Evolutionary conservation across 2,329 filamentous ascomycete genomes (phyloP), one percentile per base, ranked within the genome.

Genomic region (Exophiala xenobiotica): DNA sequence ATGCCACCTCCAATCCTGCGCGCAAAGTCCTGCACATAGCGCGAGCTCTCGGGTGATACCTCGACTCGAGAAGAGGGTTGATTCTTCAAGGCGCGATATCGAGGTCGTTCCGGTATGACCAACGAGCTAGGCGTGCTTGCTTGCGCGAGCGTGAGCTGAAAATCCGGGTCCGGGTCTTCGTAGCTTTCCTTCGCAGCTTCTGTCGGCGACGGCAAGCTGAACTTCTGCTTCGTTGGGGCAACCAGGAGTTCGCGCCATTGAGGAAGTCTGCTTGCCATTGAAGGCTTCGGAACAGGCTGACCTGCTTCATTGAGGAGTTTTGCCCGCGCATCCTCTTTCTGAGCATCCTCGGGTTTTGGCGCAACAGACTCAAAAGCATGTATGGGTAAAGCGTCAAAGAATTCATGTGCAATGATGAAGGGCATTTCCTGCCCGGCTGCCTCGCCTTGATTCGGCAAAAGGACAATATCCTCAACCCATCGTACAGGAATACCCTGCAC

Each of bases 381-480:
- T 61, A 99, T 96, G 26, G 93, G 93, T 0, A 99, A 83, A 2
- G 93, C 93, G 63, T 99, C 93, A 73, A 99, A 99, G 77, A 99
- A 97, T 68, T 99, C 93, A 68, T 99, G 93, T 3, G 93, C 93
- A 42, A 97, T 82, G 54, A 99, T 95, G 69, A 97, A 95, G 1
- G 93, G 92, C 18, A 85, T 88, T 65, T 87, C 88, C 16, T 79
- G 78, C 18, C 82, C 38, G 16, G 14, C 41, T 14, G 16, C 71
- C 54, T 81, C 83, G 74, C 61, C 70, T 87, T 83, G 77, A 60
- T 81, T 79, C 0, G 90, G 88, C 14, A 96, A 79, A n/a, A 90
- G 81, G 59, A 88, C 83, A 64, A 95, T 86, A 58, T 91, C 88
- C 68, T 97, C 90, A 8, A 88, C 86, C 93, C 93, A 99, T 27